Evolutionary conservation across 2,329 filamentous ascomycete genomes (phyloP), one percentile per base, ranked within the genome.

Genomic region (Fusarium continuum): DNA sequence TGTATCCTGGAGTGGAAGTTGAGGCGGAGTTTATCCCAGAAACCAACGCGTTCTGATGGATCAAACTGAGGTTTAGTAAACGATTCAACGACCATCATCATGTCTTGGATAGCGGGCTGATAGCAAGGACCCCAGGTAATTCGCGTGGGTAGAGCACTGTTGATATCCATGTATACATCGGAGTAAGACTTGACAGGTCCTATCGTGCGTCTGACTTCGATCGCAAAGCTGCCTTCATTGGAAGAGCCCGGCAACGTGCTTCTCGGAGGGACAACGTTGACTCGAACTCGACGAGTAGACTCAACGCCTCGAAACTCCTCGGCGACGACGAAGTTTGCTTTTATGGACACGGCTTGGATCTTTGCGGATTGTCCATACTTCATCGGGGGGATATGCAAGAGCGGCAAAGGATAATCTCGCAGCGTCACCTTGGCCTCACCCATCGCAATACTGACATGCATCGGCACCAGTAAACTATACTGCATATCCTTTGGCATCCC

Each of bases 71-170:
- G 92, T 74, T 99, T 99, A 1, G 94, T 97, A 74, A 99, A 98
- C 3, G 91, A 94, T 77, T 99, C 95, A 60, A 99, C 91, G 22
- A 93, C 93, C 85, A 98, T 97, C 95, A 99, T 99, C 91, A 98
- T 97, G 73, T 99, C 96, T 75, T 99, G 95, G 43, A 99, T 94
- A 2, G 94, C 94, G 23, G 96, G 95, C 72, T 99, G 96, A 72
- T 98, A 99, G 3, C 93, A 97, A 39, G 95, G 93, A 8, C 93
- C 93, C 96, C 95, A 99, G 0, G 94, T 97, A 48, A 99, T 94
- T 38, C 91, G 88, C 1, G 95, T 99, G 3, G 96, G 92, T 55
- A 94, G 87, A 49, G 89, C 91, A 3, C 94, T 97, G 75, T 98
- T 97, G 75, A 99, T 93, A 64, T 97, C 91, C 69, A 99, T 84